phyloP scores from a whole-genome alignment of 305 asterid genomes.

The Plantago coronopus region DNA sequence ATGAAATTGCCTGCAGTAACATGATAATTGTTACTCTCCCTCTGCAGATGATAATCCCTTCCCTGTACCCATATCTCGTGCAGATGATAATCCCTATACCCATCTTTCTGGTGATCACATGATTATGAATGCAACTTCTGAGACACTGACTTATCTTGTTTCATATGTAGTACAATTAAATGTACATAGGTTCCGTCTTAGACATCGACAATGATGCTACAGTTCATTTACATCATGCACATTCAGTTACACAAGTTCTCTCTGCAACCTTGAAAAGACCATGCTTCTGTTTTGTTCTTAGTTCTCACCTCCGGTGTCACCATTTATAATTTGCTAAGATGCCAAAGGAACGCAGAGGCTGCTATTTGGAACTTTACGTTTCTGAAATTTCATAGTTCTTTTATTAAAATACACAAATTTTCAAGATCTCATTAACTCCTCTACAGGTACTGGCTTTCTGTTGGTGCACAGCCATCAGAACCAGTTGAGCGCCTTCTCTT shows the following conservation, averaged over 20 bases:
- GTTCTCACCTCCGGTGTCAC: no score
- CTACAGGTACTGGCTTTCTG: constrained; percentile 78
- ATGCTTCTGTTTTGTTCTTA: no score
- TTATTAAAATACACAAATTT: background rate
- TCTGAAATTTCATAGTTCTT: background rate
- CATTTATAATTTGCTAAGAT: constrained; percentile 1
- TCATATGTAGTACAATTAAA: background rate
- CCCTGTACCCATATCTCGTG: no score
- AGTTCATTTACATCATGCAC: background rate
- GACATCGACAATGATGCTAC: background rate
- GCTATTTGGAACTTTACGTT: background rate
- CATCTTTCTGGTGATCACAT: background rate
- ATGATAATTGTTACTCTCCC: background rate
- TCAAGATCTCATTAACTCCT: background rate
- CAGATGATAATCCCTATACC: no score
- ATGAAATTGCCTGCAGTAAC: background rate
- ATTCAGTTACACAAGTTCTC: background rate
- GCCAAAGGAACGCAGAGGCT: background rate
- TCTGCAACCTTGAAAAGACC: background rate
- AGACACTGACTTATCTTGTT: background rate
- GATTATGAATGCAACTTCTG: background rate
- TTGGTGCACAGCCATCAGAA: constrained; percentile 84
- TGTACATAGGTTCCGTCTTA: background rate
- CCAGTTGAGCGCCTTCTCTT: constrained; percentile 80
- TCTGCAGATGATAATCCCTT: no score